phyloP scores from a whole-genome alignment of 345 rosid genomes.

The Ceriops decandra region DNA sequence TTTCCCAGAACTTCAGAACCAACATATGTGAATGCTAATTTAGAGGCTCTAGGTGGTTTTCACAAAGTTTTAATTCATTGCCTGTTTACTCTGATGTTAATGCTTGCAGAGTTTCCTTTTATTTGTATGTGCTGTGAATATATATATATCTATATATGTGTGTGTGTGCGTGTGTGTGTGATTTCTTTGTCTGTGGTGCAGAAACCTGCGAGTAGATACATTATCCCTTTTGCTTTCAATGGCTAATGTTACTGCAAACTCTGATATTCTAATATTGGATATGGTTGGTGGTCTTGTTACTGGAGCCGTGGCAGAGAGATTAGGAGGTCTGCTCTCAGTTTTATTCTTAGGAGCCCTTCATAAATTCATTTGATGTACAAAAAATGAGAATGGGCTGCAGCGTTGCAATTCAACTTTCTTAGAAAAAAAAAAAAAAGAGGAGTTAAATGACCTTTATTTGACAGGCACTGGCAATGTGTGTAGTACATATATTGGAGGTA shows the following conservation, averaged over 20 bases:
- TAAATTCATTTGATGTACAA: background rate
- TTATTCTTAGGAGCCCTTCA: background rate
- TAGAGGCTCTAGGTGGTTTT: no score
- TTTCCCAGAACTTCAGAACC: no score
- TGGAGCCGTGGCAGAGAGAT: conserved; percentile 91
- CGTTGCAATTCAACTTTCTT: background rate
- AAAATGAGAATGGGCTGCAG: background rate
- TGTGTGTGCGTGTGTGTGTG: background rate
- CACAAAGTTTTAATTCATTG: no score
- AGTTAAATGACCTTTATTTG: conserved; percentile 7
- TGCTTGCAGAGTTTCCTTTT: background rate
- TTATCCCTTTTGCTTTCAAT: conserved; percentile 78
- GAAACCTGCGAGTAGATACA: conserved; percentile 75
- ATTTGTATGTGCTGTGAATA: background rate
- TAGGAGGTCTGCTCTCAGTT: conserved; percentile 56
- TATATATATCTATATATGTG: background rate
- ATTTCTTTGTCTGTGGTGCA: conserved; percentile 26
- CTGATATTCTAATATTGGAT: conserved; percentile 84
- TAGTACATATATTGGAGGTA: conserved; percentile 49
- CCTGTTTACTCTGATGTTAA: no score
- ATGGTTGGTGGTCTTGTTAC: conserved; percentile 91
- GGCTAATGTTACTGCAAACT: conserved; percentile 73
- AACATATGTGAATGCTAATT: no score
- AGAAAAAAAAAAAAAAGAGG: background rate
- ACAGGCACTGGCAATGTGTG: conserved; percentile 81